Conservation (phyloP, 108 stramenopile genomes). For the Schizochytrium sp. region DNA sequence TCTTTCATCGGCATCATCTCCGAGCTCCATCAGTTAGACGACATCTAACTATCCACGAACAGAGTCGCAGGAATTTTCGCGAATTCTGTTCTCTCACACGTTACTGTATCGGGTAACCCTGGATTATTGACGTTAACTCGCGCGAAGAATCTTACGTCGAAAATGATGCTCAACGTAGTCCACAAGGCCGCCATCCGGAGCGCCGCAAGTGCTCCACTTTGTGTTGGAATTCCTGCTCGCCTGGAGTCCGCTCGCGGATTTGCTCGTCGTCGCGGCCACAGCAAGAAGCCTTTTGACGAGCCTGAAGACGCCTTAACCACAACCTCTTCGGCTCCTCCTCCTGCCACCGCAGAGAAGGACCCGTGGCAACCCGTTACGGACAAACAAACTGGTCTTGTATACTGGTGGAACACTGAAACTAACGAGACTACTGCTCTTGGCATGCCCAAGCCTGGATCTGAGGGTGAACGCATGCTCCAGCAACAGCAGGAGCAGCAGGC, state of each 20-base stretch:
- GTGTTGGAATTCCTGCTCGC: not conserved
- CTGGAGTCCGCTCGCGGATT: not conserved
- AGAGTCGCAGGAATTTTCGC: too few relatives aligned
- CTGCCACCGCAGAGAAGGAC: not conserved
- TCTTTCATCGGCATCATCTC: too few relatives aligned
- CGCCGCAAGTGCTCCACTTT: not conserved
- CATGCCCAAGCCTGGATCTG: not conserved
- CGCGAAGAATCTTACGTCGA: not conserved
- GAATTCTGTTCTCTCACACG: too few relatives aligned
- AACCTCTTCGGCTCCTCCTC: constrained; percentile 3
- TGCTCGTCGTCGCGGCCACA: not conserved
- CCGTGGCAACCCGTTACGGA: constrained; percentile 51
- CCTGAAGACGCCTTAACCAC: not conserved
- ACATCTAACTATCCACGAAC: too few relatives aligned
- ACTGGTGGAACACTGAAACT: constrained; percentile 59
- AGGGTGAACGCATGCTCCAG: not conserved
- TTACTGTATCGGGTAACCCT: too few relatives aligned
- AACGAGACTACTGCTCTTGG: constrained; percentile 55
- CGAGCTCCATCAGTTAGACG: too few relatives aligned
- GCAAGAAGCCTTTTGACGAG: not conserved
- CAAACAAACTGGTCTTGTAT: constrained; percentile 26
- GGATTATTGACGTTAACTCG: too few relatives aligned
- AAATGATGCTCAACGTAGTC: not conserved
- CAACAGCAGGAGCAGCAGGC: constrained; percentile 6
- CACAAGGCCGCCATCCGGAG: not conserved